Conservation (phyloP, 2,329 filamentous ascomycete genomes). For the Verticillium dahliae region DNA sequence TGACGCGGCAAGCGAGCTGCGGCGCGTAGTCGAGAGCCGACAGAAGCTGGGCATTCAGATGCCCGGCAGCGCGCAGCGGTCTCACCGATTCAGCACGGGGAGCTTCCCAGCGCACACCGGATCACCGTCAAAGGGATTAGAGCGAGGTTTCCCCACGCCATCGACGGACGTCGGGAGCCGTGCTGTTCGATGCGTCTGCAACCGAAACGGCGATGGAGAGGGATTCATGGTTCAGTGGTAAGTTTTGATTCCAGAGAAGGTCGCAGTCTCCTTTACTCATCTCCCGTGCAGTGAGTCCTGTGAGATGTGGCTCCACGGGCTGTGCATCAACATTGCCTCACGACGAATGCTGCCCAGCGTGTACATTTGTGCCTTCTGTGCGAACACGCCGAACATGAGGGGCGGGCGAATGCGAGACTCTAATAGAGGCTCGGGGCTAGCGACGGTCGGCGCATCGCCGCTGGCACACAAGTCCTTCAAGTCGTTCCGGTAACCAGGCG, state of each 20-base stretch:
- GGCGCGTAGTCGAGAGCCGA: constrained; percentile 49
- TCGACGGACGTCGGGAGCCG: constrained; percentile 33
- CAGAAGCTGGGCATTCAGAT: constrained; percentile 30
- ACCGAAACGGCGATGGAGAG: constrained; percentile 36
- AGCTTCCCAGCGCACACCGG: constrained; percentile 21
- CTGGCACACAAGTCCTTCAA: constrained; percentile 38
- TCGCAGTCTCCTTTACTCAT: background rate
- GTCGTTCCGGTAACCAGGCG: constrained; percentile 31
- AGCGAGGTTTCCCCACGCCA: constrained; percentile 39
- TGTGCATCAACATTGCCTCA: constrained; percentile 52
- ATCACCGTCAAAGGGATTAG: constrained; percentile 46
- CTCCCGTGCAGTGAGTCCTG: constrained; percentile 47
- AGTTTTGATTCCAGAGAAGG: constrained; percentile 14
- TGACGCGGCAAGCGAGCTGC: constrained; percentile 54
- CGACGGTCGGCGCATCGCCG: constrained; percentile 27
- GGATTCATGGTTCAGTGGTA: constrained; percentile 60
- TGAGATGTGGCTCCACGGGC: constrained; percentile 59
- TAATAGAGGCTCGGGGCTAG: constrained; percentile 22
- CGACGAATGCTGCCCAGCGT: constrained; percentile 50
- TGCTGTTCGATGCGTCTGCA: constrained; percentile 52
- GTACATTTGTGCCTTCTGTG: constrained; percentile 59
- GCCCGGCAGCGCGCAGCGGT: constrained; percentile 15
- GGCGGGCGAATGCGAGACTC: constrained; percentile 40
- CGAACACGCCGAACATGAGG: constrained; percentile 49
- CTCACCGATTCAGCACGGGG: background rate